These are phyloP conservation scores for Zygosaccharomyces sapae DNA, from an alignment of 1,139 yeast species.

Conservation along the genomic window DNA sequence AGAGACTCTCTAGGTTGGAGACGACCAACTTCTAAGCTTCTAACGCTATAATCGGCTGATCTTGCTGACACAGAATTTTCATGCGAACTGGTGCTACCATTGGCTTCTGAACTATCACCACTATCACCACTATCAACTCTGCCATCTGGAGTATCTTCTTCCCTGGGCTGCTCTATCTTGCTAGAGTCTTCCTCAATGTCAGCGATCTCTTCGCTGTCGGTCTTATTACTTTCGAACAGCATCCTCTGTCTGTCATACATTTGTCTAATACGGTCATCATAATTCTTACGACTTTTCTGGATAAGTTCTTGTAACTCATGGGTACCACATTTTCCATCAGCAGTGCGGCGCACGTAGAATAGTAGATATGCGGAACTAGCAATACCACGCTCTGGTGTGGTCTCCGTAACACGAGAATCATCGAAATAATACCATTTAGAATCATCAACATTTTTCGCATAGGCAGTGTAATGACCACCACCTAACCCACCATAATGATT, in stretches of 20 bases:
- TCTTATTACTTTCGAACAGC: conserved; percentile 26
- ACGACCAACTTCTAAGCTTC: conserved; percentile 28
- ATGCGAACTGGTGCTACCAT: conserved; percentile 6
- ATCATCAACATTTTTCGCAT: conserved; percentile 74
- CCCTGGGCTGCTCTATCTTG: conserved; percentile 9
- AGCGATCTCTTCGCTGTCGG: conserved; percentile 28
- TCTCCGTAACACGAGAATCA: conserved; percentile 69
- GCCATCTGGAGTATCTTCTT: conserved; percentile 13
- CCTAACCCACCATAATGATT: conserved; percentile 96
- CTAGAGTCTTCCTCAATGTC: conserved; percentile 14
- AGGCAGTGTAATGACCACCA: conserved; percentile 96
- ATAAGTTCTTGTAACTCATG: conserved; percentile 35
- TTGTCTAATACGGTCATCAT: conserved; percentile 25
- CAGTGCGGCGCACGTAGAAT: conserved; percentile 63
- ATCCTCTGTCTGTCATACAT: conserved; percentile 22
- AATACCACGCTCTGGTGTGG: conserved; percentile 58
- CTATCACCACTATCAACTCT: conserved; percentile 12
- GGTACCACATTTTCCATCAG: conserved; percentile 29
- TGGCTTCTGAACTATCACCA: conserved; percentile 8
- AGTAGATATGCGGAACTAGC: conserved; percentile 82
- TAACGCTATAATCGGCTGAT: conserved; percentile 22
- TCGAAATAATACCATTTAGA: conserved; percentile 85
- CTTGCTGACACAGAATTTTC: conserved; percentile 7
- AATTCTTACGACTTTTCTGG: conserved; percentile 32
- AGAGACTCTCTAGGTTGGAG: conserved; percentile 9